Evolutionary conservation across 306 rosid species (phyloP), one percentile per base, ranked within the genome.

Genomic region (Boehmeria nivea): DNA sequence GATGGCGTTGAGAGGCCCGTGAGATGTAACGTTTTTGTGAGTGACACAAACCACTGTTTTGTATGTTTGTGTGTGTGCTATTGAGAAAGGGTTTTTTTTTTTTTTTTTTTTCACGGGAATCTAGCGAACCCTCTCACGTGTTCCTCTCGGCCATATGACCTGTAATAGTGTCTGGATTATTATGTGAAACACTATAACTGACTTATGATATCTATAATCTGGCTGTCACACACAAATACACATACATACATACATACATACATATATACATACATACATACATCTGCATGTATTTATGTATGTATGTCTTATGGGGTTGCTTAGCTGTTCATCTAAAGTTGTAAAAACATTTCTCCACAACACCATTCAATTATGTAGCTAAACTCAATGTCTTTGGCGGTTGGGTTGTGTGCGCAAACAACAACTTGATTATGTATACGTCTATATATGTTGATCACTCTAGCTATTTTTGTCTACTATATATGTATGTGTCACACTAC

Each of bases 91-190:
- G n/a, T n/a, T n/a, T 28, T 28, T 3, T 28, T 3, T 31, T 49
- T 19, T 22, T 49, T 69, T 75, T 45, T 61, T 33, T 72, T 74
- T 84, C 94, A 84, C 94, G 88, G 76, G 85, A 84, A 67, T 78
- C 94, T 81, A 61, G 69, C 83, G 73, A 75, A 56, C 79, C 54
- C 78, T 63, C 67, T 81, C 87, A 80, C 93, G 72, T 77, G 91
- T 72, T 67, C 71, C 81, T 60, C 22, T 22, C 77, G 17, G 45
- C 45, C 45, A n/a, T 40, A 8, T 40, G 45, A 40, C 17, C 45
- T 40, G 45, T 40, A 40, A 11, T 40, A 14, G 59, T 43, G 6
- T 60, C 72, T 47, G 57, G 51, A 59, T 59, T 57, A 57, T 38
- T 37, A n/a, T 36, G 17, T 51, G 14, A 21, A 36, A 67, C 43